Percentiles rank a stretch among this genome's conserved stretches.
Evolutionary conservation across 1,284 basidiomycete genomes (phyloP).

Genomic region (Rugiboletus extremiorientalis): DNA sequence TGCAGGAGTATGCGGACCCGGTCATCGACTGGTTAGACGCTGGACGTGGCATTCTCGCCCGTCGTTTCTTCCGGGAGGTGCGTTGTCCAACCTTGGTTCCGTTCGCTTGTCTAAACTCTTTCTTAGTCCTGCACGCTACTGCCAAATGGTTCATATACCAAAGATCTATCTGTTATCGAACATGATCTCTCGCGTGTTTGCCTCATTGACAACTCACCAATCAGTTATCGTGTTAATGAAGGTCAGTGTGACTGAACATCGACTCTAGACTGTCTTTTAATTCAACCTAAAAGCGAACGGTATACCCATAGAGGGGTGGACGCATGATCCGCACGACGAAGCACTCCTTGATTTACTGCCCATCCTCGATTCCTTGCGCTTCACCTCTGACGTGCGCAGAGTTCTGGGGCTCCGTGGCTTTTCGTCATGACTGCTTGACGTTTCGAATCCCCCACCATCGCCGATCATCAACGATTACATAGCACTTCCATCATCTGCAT

Average conservation of each 20-base stretch:
- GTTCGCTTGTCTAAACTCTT: not conserved
- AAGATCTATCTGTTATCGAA: slow-evolving; percentile 89
- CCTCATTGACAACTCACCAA: slow-evolving; percentile 95
- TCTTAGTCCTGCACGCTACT: slow-evolving; percentile 86
- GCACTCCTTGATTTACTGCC: slow-evolving; percentile 94
- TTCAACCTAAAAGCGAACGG: slow-evolving; percentile 73
- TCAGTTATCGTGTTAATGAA: slow-evolving; percentile 92
- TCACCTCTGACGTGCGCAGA: slow-evolving; percentile 92
- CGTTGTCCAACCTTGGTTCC: slow-evolving; percentile 29
- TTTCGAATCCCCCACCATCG: slow-evolving; percentile 6
- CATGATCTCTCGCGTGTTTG: slow-evolving; percentile 88
- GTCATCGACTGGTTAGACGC: slow-evolving; percentile 99
- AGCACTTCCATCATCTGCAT: slow-evolving; percentile 30
- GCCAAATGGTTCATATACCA: slow-evolving; percentile 92
- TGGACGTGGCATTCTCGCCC: slow-evolving; percentile 86
- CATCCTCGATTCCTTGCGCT: slow-evolving; percentile 92
- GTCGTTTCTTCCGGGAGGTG: slow-evolving; percentile 91
- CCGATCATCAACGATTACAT: slow-evolving; percentile 16
- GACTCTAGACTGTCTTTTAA: slow-evolving; percentile 6
- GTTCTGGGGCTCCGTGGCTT: slow-evolving; percentile 84
- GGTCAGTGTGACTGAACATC: slow-evolving; percentile 50
- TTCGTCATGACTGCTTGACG: slow-evolving; percentile 30
- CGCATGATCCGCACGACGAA: slow-evolving; percentile 95
- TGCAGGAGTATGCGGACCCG: slow-evolving; percentile 99
- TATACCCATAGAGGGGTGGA: slow-evolving; percentile 99